These are phyloP conservation scores for Hypocrella siamensis DNA, from an alignment of 2,329 filamentous ascomycete genomes.

Conservation along the genomic window DNA sequence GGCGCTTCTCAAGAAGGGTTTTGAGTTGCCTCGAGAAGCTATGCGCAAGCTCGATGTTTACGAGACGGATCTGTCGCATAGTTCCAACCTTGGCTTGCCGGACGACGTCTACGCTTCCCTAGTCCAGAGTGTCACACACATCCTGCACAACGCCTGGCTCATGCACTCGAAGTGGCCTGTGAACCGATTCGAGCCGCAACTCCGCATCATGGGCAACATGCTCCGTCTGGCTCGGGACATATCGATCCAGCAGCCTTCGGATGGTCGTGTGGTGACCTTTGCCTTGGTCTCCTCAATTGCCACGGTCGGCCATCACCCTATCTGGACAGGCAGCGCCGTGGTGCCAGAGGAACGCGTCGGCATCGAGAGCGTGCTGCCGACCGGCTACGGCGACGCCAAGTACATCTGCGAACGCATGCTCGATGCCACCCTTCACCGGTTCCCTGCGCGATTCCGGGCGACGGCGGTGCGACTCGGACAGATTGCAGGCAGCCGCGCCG, in stretches of 20 bases:
- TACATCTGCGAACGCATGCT: constrained; percentile 32
- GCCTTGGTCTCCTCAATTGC: constrained; percentile 26
- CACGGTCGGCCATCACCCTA: constrained; percentile 16
- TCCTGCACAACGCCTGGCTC: constrained; percentile 36
- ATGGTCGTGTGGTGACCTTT: constrained; percentile 14
- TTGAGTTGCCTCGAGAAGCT: no score
- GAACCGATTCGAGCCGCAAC: constrained; percentile 26
- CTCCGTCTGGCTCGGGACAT: constrained; percentile 24
- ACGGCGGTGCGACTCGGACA: constrained; percentile 31
- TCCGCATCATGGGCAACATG: constrained; percentile 28
- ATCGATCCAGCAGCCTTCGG: constrained; percentile 7
- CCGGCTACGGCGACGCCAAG: constrained; percentile 35
- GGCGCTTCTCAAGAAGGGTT: no score
- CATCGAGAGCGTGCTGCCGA: constrained; percentile 22
- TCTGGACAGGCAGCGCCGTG: constrained; percentile 6
- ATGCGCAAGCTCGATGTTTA: no score
- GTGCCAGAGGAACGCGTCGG: constrained; percentile 26
- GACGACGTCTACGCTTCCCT: background rate
- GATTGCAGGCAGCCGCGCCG: constrained; percentile 30
- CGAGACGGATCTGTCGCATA: no score
- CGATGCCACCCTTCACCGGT: constrained; percentile 25
- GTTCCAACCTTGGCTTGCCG: background rate
- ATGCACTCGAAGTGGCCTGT: constrained; percentile 19
- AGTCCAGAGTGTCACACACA: constrained; percentile 23
- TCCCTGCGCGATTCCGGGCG: constrained; percentile 23